Conservation (phyloP, 208 protist genomes). For the Tritrichomonas foetus region DNA sequence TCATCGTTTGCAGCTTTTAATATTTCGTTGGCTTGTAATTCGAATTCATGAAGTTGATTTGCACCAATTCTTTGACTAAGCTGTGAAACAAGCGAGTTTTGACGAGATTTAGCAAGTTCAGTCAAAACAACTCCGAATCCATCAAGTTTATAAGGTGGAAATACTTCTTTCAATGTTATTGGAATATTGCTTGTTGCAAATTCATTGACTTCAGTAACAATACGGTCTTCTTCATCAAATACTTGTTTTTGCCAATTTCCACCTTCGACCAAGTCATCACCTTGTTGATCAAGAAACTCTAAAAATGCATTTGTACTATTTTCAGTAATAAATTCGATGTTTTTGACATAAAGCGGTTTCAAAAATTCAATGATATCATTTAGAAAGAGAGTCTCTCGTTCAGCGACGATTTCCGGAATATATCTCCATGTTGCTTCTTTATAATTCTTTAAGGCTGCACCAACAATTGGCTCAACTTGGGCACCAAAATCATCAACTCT, state of each 20-base stretch:
- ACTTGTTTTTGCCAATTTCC: background rate
- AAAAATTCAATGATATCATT: background rate
- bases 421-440: background rate
- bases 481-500: background rate
- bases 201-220: background rate
- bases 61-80: too few species aligned
- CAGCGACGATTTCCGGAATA: background rate
- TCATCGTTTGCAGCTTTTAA: background rate
- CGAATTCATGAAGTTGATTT: too few species aligned
- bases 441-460: background rate
- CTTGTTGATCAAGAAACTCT: background rate
- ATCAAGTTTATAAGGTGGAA: too few species aligned
- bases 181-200: too few species aligned
- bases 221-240: background rate
- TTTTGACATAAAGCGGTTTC: background rate
- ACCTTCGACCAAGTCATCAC: background rate
- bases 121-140: too few species aligned
- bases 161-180: too few species aligned
- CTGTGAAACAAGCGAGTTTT: too few species aligned
- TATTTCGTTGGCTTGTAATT: background rate
- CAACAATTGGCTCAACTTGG: too few species aligned
- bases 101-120: too few species aligned
- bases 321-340: background rate
- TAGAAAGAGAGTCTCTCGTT: background rate
- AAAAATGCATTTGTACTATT: background rate